These are phyloP conservation scores for Hericium rajendrae DNA, from an alignment of 768 basidiomycete genomes.

Conservation along the genomic window DNA sequence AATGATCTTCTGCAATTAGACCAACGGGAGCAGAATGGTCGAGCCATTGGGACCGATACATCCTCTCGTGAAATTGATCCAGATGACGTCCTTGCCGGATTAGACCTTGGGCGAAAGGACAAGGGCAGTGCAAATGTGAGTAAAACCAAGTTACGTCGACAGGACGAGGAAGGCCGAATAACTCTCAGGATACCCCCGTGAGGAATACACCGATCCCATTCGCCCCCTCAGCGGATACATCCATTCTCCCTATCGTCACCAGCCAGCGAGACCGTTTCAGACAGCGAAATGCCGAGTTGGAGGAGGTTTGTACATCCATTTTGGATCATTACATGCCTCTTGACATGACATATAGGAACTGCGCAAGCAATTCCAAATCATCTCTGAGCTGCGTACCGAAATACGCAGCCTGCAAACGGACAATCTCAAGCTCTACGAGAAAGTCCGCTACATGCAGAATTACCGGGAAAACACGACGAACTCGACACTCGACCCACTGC, in stretches of 20 bases:
- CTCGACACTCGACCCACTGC: conserved; percentile 63
- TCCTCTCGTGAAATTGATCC: conserved; percentile 21
- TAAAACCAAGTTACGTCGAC: not conserved
- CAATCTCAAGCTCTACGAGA: conserved; percentile 97
- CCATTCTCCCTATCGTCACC: conserved; percentile 97
- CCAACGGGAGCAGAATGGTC: conserved; percentile 35
- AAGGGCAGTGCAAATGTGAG: conserved; percentile 8
- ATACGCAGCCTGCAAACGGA: conserved; percentile 88
- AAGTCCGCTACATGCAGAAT: conserved; percentile 97
- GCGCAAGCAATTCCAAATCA: conserved; percentile 88
- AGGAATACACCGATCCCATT: conserved; percentile 63
- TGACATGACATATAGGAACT: conserved; percentile 51
- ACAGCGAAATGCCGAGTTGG: conserved; percentile 91
- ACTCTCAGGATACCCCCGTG: conserved; percentile 19
- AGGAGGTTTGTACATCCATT: conserved; percentile 52
- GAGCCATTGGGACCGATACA: conserved; percentile 15
- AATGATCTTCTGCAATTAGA: conserved; percentile 82
- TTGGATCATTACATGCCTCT: not conserved
- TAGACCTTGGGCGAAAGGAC: conserved; percentile 60
- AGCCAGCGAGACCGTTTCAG: conserved; percentile 97
- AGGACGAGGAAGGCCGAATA: not conserved
- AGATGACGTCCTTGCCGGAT: conserved; percentile 58
- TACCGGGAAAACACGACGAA: conserved; percentile 67
- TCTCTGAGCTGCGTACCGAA: conserved; percentile 88
- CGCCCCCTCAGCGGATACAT: conserved; percentile 72